Base-by-base conservation (phyloP, 2,329 filamentous ascomycete genomes). In the Xylariaceae sp. region DNA sequence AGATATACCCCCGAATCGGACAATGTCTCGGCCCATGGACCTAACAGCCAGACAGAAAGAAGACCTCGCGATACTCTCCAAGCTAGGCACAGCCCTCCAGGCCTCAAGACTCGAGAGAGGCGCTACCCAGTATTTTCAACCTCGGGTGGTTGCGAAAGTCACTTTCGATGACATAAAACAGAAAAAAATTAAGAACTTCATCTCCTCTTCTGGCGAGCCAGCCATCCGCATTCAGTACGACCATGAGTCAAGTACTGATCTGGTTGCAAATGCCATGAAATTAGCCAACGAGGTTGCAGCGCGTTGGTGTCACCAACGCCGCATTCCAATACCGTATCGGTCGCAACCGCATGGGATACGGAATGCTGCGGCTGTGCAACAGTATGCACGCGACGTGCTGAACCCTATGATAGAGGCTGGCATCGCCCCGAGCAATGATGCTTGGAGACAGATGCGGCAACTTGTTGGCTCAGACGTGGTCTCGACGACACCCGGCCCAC, bases 241-340 rank as follows among this genome's bases (percentile, higher is more conserved):
- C 5, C 36, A 47, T 27, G 40, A 29, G 16, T 53, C 55, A 7
- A 63, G 59, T 20, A 65, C 61, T 17, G 59, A 66, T 19, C 56
- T 76, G 14, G 73, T 80, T 32, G 64, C 67, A 45, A 68, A 70
- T 45, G 55, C 72, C 20, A 86, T 86, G 83, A 70, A 78, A 29
- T 68, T 84, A 4, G 82, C 80, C 11, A 80, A 79, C 43, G 73
- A 83, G 55, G 67, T 83, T 21, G 80, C 77, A 29, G 82, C 80
- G 17, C 68, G 67, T 22, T 86, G 80, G 79, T 83, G 80, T 56
- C 58, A 70, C 37, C 70, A 73, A 19, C 75, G 81, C 40, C 66
- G 68, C 17, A 76, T 86, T 41, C 75, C 80, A 27, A 69, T 81
- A 22, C 79, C 81, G 6, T 86, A 77, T 63, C 77, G 76, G 45